Evolutionary conservation across 176 grass and related monocot species (phyloP), one percentile per base, ranked within the genome.

Genomic region (Dendrocalamus sinicus): DNA sequence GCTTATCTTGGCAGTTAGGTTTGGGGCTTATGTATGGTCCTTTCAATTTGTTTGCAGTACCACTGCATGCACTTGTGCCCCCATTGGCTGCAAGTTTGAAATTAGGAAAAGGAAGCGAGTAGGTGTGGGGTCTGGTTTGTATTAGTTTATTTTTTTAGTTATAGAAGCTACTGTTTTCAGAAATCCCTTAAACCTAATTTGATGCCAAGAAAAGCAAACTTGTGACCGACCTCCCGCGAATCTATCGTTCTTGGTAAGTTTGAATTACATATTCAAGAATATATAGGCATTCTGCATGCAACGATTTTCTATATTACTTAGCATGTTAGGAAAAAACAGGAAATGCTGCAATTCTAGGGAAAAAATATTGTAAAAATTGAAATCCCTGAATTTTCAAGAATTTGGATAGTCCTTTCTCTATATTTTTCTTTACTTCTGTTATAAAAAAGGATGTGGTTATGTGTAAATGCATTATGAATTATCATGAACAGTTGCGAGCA

Each of bases 21-120:
- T 70, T 77, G 14, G 67, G 72, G 53, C 48, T 70, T 75, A 17
- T 73, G 22, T 53, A 83, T 83, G 80, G 86, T 78, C 86, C 86
- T 77, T 77, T 23, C 30, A 23, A 46, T 82, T 70, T 45, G 44
- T 45, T 83, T 83, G 72, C 14, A 76, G 72, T 20, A 48, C 24
- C 75, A 14, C 62, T 37, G 15, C 48, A 55, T 75, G 85, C 70
- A 61, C 22, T 63, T 61, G 72, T 61, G 41, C 22, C 20, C 63
- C 64, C 53, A 83, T 83, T 88, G 79, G 79, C 61, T 83, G 86
- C 41, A 83, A 37, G 72, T 22, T 63, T 77, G 80, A 70, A 83
- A 70, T 4, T 62, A 20, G 44, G 37, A 48, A 51, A 83, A 86
- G 19, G 43, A 46, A 8, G 37, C 16, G 46, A 40, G 53, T 55